Evolutionary conservation across 2,329 filamentous ascomycete genomes (phyloP), one percentile per base, ranked within the genome.

Genomic region (Paecilomyces dactylethromorphus): DNA sequence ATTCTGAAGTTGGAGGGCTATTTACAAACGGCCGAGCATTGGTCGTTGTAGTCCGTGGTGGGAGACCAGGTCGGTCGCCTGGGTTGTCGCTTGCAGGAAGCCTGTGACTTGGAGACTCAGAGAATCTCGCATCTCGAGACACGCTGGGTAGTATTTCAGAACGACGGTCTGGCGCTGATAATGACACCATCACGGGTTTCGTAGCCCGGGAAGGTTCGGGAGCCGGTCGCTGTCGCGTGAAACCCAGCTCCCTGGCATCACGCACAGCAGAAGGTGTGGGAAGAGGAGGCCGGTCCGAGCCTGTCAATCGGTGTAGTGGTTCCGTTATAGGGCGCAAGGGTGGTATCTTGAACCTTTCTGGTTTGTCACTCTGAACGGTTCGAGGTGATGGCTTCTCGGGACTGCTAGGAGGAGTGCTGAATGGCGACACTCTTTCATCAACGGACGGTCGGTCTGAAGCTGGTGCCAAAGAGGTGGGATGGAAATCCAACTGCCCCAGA

Each of bases 331-430:
- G 64, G 4, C 66, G 67, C 51, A 62, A 49, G 39, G 63, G 69
- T 22, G 62, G 39, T 45, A 45, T 45, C 39, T 45, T 45, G 39
- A 18, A 45, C 39, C 18, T 45, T 33, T 35, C 51, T 22, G 50
- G 53, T 13, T 13, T 58, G 21, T 51, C 64, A 64, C 18, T 58
- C 58, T 21, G 61, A 51, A n/a, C 63, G 59, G 60, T 64, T 50
- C 69, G 69, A 5, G 69, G 76, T n/a, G 82, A 78, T 0, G 78
- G 71, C 57, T 82, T 87, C 58, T 84, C 86, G 3, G 84, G 83
- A 69, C 88, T 93, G 65, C 86, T 87, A 0, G 92, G 91, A 18
- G 92, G 92, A 35, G 91, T 96, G 68, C 82, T 92, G 69, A 97
- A 96, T 0, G 93, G 92, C 0, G 93, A 96, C 0, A 86, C 68